Conservation (phyloP, 2,329 filamentous ascomycete species). For the Mycosphaerella sp. region DNA sequence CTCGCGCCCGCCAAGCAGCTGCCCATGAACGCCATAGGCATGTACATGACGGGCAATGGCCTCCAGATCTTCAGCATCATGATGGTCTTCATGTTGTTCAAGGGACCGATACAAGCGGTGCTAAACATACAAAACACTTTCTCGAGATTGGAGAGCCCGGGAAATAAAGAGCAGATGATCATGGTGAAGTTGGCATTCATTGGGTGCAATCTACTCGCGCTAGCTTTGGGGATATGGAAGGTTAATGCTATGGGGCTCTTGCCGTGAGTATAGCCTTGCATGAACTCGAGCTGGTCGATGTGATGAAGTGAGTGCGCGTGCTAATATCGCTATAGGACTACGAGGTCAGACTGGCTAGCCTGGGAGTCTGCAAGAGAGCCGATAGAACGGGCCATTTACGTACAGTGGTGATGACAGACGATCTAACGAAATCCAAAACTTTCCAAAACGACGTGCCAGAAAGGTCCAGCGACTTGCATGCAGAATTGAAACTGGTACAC, state of each 20-base stretch:
- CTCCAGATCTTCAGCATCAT: constrained; percentile 99
- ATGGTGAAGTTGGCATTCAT: constrained; percentile 85
- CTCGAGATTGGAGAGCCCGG: constrained; percentile 78
- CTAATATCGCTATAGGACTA: constrained; percentile 57
- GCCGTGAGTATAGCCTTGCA: constrained; percentile 55
- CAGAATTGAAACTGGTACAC: background rate
- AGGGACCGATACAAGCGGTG: constrained; percentile 83
- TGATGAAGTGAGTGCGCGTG: background rate
- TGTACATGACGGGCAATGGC: constrained; percentile 99
- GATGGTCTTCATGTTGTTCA: constrained; percentile 99
- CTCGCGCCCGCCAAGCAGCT: constrained; percentile 88
- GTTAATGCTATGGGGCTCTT: constrained; percentile 92
- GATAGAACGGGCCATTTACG: constrained; percentile 52
- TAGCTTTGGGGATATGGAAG: constrained; percentile 90
- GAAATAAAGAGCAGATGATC: constrained; percentile 65
- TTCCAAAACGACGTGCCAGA: background rate
- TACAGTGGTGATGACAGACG: constrained; percentile 22
- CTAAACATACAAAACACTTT: constrained; percentile 82
- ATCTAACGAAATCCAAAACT: background rate
- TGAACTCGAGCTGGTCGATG: background rate
- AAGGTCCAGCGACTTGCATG: background rate
- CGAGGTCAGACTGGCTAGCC: constrained; percentile 92
- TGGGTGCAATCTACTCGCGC: constrained; percentile 72
- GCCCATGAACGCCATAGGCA: constrained; percentile 98
- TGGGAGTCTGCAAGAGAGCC: constrained; percentile 77